Evolutionary conservation across 768 basidiomycete species (phyloP).

Genomic region (Kwoniella mangroviensis): DNA sequence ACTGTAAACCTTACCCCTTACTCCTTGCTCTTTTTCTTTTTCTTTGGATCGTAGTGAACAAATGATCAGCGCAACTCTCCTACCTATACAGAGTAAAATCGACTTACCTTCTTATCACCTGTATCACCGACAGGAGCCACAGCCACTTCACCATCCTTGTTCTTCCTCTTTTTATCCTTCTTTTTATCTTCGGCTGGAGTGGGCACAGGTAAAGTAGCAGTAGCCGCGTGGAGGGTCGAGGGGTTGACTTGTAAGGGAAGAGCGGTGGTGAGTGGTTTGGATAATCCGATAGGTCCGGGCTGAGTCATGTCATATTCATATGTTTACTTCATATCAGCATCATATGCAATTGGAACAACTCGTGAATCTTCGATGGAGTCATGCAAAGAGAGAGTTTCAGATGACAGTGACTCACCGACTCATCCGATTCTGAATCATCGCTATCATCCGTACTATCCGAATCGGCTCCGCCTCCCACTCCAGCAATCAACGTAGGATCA

Average conservation of each 20-base stretch:
- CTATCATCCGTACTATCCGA: constrained; percentile 17
- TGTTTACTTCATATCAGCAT: not conserved
- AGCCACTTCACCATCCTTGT: constrained; percentile 23
- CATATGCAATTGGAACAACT: not conserved
- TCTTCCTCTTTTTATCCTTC: constrained; percentile 32
- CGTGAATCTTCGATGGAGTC: too few relatives aligned
- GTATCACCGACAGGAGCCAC: not conserved
- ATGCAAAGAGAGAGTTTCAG: not conserved
- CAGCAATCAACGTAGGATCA: constrained; percentile 12
- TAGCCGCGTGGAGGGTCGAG: constrained; percentile 18
- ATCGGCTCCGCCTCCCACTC: not conserved
- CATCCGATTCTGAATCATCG: constrained; percentile 23
- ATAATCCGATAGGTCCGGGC: not conserved
- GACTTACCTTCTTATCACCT: constrained; percentile 26
- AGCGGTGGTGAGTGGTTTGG: not conserved
- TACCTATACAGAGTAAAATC: not conserved
- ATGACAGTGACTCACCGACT: constrained; percentile 18
- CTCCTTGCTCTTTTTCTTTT: constrained; percentile 28
- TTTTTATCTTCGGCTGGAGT: constrained; percentile 2
- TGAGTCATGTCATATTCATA: not conserved
- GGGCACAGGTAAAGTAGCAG: not conserved
- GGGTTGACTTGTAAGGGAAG: constrained; percentile 7
- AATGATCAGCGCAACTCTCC: not conserved
- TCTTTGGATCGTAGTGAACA: not conserved
- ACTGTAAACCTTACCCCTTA: not conserved